phyloP scores from a whole-genome alignment of 148 eudicot genomes.

The Rhododendron ovatum region DNA sequence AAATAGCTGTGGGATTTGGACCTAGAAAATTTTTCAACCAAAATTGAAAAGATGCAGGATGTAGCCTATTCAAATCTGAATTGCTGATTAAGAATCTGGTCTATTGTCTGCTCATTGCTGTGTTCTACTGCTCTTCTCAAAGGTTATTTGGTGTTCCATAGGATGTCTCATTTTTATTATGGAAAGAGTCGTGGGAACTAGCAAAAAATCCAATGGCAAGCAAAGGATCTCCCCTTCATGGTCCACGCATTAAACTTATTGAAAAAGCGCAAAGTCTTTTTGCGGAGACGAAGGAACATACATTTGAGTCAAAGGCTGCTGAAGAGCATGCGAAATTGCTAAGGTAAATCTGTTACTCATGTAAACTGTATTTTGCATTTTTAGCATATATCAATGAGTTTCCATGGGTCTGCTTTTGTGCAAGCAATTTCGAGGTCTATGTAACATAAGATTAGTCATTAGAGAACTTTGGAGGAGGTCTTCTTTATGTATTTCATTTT shows the following conservation, averaged over 20 bases:
- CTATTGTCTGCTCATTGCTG: background rate
- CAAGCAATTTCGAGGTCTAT: background rate
- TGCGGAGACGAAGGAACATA: constrained; percentile 84
- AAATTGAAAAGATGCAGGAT: constrained; percentile 2
- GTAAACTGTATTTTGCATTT: background rate
- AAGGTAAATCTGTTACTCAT: constrained; percentile 33
- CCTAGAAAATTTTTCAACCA: background rate
- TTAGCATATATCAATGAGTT: background rate
- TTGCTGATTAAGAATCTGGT: constrained; percentile 2
- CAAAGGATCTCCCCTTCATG: constrained; percentile 85
- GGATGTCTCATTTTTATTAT: constrained; percentile 90
- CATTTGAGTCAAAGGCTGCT: constrained; percentile 91
- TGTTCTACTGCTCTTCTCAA: background rate
- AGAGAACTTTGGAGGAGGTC: background rate
- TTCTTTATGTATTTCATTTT: background rate
- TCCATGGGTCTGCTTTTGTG: background rate
- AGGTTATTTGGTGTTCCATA: constrained; percentile 27
- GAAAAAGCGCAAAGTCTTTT: constrained; percentile 86
- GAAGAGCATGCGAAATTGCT: constrained; percentile 96
- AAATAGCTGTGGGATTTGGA: background rate
- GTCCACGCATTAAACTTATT: constrained; percentile 84
- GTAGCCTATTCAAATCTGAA: background rate
- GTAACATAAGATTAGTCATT: background rate
- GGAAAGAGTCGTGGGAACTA: constrained; percentile 92
- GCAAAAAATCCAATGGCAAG: constrained; percentile 93